A percentile compares a stretch with the other conserved stretches of the same genome.
Evolutionary conservation across 768 basidiomycete species (phyloP).

Genomic region (Lactarius hengduanensis): DNA sequence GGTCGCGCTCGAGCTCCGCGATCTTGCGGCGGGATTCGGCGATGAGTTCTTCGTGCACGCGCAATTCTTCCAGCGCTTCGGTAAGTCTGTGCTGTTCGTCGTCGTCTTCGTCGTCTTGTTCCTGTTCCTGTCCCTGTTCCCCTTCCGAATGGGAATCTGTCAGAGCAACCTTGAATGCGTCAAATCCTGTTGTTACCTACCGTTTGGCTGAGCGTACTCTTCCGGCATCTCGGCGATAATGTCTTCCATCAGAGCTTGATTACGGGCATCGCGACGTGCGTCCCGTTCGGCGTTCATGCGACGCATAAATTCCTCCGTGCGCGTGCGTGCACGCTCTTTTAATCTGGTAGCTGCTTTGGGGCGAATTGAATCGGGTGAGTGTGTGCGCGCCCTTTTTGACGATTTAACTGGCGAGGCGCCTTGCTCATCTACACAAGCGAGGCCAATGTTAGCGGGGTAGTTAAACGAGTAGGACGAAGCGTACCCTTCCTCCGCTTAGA

Average conservation of each 20-base stretch:
- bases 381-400: constrained; percentile 52
- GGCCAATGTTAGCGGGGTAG: neutral
- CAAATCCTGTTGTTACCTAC: neutral
- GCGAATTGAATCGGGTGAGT: constrained; percentile 43
- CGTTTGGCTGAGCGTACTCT: constrained; percentile 8
- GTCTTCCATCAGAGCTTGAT: constrained; percentile 44
- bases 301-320: constrained; percentile 38
- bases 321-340: constrained; percentile 43
- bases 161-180: neutral
- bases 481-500: constrained; percentile 24
- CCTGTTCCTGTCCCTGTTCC: neutral
- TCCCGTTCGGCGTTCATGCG: constrained; percentile 38
- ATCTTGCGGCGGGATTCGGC: constrained; percentile 67
- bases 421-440: constrained; percentile 7
- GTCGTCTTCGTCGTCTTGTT: constrained; percentile 2
- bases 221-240: constrained; percentile 33
- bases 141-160: neutral
- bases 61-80: constrained; percentile 31
- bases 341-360: constrained; percentile 42
- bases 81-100: constrained; percentile 24
- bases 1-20: constrained; percentile 62
- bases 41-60: constrained; percentile 43
- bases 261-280: constrained; percentile 40
- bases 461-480: neutral
- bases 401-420: constrained; percentile 17